Conservation (phyloP, 2,329 filamentous ascomycete genomes). For the Ceratocystis diversiconidia region DNA sequence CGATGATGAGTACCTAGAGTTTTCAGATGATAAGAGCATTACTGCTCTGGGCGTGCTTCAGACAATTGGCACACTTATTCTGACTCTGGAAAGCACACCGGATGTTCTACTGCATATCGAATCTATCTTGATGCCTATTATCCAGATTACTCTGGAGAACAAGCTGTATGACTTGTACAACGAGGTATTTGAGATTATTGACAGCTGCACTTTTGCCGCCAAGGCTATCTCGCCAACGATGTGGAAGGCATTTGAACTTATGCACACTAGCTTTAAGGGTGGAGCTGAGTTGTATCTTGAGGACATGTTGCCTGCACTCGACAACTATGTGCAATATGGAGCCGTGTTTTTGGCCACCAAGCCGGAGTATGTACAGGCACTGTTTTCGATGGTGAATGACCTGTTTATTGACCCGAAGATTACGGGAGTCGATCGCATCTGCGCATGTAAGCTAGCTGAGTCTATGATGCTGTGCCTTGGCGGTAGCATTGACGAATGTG, state of each 20-base stretch:
- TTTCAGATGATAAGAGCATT: constrained; percentile 95
- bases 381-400: constrained; percentile 86
- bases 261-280: constrained; percentile 92
- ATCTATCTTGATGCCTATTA: constrained; percentile 91
- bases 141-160: constrained; percentile 90
- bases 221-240: constrained; percentile 92
- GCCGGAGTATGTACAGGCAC: constrained; percentile 70
- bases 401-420: constrained; percentile 91
- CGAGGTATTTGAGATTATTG: constrained; percentile 96
- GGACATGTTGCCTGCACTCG: constrained; percentile 93
- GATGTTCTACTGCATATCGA: constrained; percentile 91
- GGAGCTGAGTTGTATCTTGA: constrained; percentile 95
- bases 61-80: constrained; percentile 91
- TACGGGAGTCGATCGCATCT: constrained; percentile 85
- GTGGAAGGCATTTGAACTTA: constrained; percentile 97
- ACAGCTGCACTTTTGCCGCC: constrained; percentile 95
- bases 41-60: constrained; percentile 91
- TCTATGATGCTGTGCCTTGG: constrained; percentile 92
- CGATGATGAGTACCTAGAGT: constrained; percentile 76
- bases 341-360: constrained; percentile 67
- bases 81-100: constrained; percentile 91
- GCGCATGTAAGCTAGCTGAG: constrained; percentile 93
- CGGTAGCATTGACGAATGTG: constrained; percentile 73
- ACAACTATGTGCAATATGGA: constrained; percentile 95
- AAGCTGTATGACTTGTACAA: constrained; percentile 97